Percentiles rank a stretch among this genome's conserved stretches.
Conservation (phyloP, 805 yeast genomes). For the Teunomyces panamensis region DNA sequence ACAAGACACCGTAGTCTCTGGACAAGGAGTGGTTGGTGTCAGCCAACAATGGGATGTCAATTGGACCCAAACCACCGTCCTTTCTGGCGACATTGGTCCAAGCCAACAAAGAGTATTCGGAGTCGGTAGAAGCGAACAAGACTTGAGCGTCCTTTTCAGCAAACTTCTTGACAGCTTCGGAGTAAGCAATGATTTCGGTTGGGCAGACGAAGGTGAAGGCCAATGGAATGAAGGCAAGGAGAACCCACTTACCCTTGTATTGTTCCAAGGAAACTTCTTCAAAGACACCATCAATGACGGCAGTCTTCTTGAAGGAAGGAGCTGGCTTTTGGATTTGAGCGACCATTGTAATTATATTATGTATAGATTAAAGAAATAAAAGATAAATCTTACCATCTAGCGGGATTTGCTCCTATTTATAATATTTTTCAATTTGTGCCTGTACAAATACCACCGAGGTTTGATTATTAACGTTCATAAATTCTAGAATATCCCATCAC, state of each 20-base stretch:
- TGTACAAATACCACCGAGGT: constrained; percentile 1
- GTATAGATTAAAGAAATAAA: not conserved
- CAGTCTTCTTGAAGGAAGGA: constrained; percentile 93
- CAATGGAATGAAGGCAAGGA: constrained; percentile 95
- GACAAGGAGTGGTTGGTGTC: constrained; percentile 96
- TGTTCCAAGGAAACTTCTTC: constrained; percentile 93
- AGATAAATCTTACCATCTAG: not conserved
- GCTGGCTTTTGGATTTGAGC: constrained; percentile 94
- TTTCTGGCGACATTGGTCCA: constrained; percentile 97
- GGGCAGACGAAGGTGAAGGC: constrained; percentile 99
- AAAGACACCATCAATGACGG: constrained; percentile 94
- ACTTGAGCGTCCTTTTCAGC: constrained; percentile 83
- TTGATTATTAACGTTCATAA: constrained; percentile 2
- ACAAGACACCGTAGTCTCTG: constrained; percentile 94
- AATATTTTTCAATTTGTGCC: constrained; percentile 1
- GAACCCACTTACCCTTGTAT: constrained; percentile 97
- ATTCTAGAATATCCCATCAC: constrained; percentile 1
- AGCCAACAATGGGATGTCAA: constrained; percentile 90
- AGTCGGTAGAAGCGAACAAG: constrained; percentile 96
- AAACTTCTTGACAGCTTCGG: constrained; percentile 91
- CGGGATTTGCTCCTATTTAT: constrained; percentile 2
- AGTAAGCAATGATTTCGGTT: constrained; percentile 98
- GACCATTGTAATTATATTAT: constrained; percentile 54
- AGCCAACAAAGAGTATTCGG: constrained; percentile 95
- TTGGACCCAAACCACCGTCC: constrained; percentile 97